Conservation (phyloP, 305 asterid species). For the Fraxinus dipetala region DNA sequence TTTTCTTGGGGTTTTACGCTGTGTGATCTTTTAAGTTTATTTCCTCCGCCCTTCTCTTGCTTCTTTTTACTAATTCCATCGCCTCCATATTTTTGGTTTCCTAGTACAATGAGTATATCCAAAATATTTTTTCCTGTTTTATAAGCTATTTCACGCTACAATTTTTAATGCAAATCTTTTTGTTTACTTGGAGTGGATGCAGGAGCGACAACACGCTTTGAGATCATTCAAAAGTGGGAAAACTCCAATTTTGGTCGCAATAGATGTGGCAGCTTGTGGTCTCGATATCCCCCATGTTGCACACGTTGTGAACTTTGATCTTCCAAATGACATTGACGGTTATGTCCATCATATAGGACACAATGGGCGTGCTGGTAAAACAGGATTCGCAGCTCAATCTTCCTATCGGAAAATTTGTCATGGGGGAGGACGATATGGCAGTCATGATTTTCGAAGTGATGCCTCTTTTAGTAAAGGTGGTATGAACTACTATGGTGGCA, state of each 20-base stretch:
- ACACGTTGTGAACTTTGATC: slow-evolving; percentile 48
- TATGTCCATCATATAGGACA: slow-evolving; percentile 52
- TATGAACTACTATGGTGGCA: slow-evolving; percentile 32
- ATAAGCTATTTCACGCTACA: neutral
- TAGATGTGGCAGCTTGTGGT: slow-evolving; percentile 54
- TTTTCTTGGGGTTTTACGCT: neutral
- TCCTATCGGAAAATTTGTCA: slow-evolving; percentile 33
- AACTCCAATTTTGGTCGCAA: slow-evolving; percentile 47
- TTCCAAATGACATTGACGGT: slow-evolving; percentile 49
- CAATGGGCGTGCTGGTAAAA: slow-evolving; percentile 51
- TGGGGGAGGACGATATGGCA: slow-evolving; percentile 41
- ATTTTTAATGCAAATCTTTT: neutral
- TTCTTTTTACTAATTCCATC: neutral
- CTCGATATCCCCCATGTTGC: slow-evolving; percentile 55
- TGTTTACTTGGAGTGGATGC: slow-evolving; percentile 5
- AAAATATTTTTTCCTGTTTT: neutral
- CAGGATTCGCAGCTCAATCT: slow-evolving; percentile 40
- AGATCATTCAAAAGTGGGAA: slow-evolving; percentile 49
- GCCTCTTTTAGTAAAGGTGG: slow-evolving; percentile 25
- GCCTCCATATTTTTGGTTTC: neutral
- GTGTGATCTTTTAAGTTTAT: neutral
- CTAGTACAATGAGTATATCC: neutral
- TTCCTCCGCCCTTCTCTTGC: neutral
- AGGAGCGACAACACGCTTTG: slow-evolving; percentile 46
- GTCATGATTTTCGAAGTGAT: slow-evolving; percentile 43